Base-by-base conservation (phyloP, 169 alveolate genomes). In the Eimeria brunetti region DNA sequence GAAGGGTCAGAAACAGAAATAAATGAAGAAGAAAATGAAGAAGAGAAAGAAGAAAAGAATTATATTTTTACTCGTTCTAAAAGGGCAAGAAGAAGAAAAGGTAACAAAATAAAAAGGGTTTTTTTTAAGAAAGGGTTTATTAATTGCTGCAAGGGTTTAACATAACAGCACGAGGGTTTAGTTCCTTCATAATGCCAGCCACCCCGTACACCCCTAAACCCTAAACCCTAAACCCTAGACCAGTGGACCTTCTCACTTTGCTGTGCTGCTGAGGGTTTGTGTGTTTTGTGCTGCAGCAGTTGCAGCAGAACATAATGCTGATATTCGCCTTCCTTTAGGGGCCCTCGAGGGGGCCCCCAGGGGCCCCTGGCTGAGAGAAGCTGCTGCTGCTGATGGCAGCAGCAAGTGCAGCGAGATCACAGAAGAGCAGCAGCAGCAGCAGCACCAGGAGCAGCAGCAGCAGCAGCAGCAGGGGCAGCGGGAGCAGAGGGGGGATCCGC, bases 391-490 rank as follows among this genome's bases (percentile, higher is more conserved):
- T 30, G 75, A 49, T 33, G 49, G 73, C 36, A 49, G 56, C 89
- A 81, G 75, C 89, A 81, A 24, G 11, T 49, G 75, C 38, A 81
- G 73, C 89, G 44, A 58, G 53, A 30, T 16, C 27, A 30, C 53
- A 2, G 64, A n/a, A 11, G 36, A 41, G 44, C 88, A 44, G 67
- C 62, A 46, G 44, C 62, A 44, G 20, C 62, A 46, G 41, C 88
- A 76, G 64, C 88, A 76, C 7, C 88, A 46, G 88, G 24, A 41
- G 88, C 88, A 78, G 88, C 88, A 49, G 64, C 60, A 46, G 67
- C 46, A 78, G 49, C 85, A 38, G 3, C 9, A 69, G 20, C 78
- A 69, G 27, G 44, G 27, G 27, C 46, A 5, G 46, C 38, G 20
- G 78, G 51, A 49, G 88, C 67, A 41, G 62, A 62, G 44, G 88